A percentile compares a stretch with the other conserved stretches of the same genome.
phyloP scores from a whole-genome alignment of 495 filamentous ascomycete genomes.

The Terfezia boudieri region DNA sequence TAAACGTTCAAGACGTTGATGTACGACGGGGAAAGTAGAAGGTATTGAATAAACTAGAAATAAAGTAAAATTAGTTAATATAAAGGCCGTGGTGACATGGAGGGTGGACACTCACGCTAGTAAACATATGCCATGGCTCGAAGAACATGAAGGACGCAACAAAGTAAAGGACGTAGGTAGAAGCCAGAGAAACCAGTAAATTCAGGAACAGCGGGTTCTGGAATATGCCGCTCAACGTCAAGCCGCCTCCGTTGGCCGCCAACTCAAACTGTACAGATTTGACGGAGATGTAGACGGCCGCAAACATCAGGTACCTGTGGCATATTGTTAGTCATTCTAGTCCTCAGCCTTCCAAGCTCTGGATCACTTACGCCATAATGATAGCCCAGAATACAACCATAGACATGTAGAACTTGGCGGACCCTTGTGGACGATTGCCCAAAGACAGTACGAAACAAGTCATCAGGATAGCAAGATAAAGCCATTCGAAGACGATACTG shows the following conservation, averaged over 20 bases:
- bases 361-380: conserved; percentile 55
- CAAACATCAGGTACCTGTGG: conserved; percentile 69
- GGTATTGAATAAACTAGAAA: conserved; percentile 66
- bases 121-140: conserved; percentile 96
- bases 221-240: conserved; percentile 49
- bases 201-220: conserved; percentile 80
- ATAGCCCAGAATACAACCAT: conserved; percentile 94
- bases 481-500: conserved; percentile 83
- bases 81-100: background rate
- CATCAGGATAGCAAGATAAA: conserved; percentile 75
- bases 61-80: background rate
- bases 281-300: conserved; percentile 86
- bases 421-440: conserved; percentile 89
- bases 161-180: conserved; percentile 89
- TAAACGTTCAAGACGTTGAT: conserved; percentile 96
- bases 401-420: conserved; percentile 78
- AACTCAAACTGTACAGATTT: conserved; percentile 53
- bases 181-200: conserved; percentile 70
- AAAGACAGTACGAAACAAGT: conserved; percentile 90
- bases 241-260: conserved; percentile 24
- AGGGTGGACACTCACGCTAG: conserved; percentile 21
- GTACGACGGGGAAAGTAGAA: conserved; percentile 83
- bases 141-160: conserved; percentile 84
- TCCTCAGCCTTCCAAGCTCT: background rate
- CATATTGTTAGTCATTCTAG: conserved; percentile 1